Evolutionary conservation across 768 basidiomycete species (phyloP).

Genomic region (Tricholoma terreum): DNA sequence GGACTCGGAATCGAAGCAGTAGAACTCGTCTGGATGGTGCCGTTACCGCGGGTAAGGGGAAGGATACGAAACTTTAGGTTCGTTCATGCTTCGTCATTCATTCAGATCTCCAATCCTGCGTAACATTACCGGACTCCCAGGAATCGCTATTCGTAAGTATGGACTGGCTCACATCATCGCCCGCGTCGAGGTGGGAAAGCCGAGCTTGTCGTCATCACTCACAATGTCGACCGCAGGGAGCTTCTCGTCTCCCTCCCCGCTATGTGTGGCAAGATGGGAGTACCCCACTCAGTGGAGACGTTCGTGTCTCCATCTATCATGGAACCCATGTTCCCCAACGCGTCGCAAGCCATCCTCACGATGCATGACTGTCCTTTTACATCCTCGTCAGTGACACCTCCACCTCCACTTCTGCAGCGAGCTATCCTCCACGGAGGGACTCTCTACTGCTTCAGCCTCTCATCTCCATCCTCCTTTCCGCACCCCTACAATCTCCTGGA

Average conservation of each 20-base stretch:
- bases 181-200: conserved; percentile 96
- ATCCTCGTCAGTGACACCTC: too few relatives aligned
- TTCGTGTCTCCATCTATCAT: too few relatives aligned
- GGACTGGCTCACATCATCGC: conserved; percentile 97
- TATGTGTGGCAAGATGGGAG: conserved; percentile 99
- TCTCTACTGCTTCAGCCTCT: too few relatives aligned
- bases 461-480: too few relatives aligned
- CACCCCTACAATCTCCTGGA: too few relatives aligned
- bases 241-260: conserved; percentile 98
- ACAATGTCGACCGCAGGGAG: conserved; percentile 99
- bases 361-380: too few relatives aligned
- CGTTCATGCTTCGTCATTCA: too few relatives aligned
- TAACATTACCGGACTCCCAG: conserved; percentile 63
- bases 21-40: conserved; percentile 89
- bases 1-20: conserved; percentile 91
- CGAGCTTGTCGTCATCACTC: conserved; percentile 89
- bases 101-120: not conserved
- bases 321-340: too few relatives aligned
- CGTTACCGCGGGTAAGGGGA: conserved; percentile 68
- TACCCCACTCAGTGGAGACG: too few relatives aligned
- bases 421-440: too few relatives aligned
- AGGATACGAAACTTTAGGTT: conserved; percentile 34
- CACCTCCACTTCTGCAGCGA: too few relatives aligned
- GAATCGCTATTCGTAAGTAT: conserved; percentile 96
- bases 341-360: too few relatives aligned